Percentiles rank a stretch among this genome's conserved stretches.
Conservation (phyloP, 306 rosid genomes). For the Leucaena leucocephala region DNA sequence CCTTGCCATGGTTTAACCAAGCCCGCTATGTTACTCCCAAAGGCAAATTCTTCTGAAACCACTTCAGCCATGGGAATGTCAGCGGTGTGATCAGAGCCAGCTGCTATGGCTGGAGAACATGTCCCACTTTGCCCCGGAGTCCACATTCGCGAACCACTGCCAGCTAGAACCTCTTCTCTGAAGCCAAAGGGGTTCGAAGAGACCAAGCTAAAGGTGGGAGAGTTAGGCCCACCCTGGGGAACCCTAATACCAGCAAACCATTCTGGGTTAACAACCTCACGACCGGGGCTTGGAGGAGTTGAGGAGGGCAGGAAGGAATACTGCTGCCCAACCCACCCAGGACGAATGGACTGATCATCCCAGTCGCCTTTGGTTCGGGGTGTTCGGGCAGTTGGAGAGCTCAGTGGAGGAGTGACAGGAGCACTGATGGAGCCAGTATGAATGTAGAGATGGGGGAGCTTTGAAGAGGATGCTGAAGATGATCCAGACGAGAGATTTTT, state of each 20-base stretch:
- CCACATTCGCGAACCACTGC: constrained; percentile 80
- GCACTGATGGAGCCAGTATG: constrained; percentile 80
- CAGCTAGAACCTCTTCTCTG: constrained; percentile 63
- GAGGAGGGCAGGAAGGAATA: constrained; percentile 71
- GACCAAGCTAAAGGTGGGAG: constrained; percentile 86
- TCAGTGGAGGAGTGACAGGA: constrained; percentile 91
- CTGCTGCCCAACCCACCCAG: constrained; percentile 59
- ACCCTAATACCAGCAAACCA: constrained; percentile 76
- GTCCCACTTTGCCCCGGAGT: constrained; percentile 93
- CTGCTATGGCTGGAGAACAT: constrained; percentile 84
- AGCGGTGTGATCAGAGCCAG: constrained; percentile 72
- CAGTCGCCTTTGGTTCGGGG: constrained; percentile 62
- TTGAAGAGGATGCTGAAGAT: constrained; percentile 77
- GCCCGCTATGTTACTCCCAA: constrained; percentile 67
- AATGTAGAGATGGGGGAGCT: constrained; percentile 60
- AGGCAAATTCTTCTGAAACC: constrained; percentile 79
- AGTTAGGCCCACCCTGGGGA: constrained; percentile 68
- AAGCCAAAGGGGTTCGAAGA: constrained; percentile 82
- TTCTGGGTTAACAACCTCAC: constrained; percentile 63
- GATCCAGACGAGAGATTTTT: constrained; percentile 81
- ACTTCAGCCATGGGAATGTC: constrained; percentile 82
- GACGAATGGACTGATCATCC: constrained; percentile 59
- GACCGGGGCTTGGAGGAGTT: constrained; percentile 86
- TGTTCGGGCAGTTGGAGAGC: constrained; percentile 83
- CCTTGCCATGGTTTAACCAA: constrained; percentile 92